Percentiles rank a stretch among this genome's conserved stretches.
Conservation (phyloP, 441 rosid species). For the Corymbia calophylla region DNA sequence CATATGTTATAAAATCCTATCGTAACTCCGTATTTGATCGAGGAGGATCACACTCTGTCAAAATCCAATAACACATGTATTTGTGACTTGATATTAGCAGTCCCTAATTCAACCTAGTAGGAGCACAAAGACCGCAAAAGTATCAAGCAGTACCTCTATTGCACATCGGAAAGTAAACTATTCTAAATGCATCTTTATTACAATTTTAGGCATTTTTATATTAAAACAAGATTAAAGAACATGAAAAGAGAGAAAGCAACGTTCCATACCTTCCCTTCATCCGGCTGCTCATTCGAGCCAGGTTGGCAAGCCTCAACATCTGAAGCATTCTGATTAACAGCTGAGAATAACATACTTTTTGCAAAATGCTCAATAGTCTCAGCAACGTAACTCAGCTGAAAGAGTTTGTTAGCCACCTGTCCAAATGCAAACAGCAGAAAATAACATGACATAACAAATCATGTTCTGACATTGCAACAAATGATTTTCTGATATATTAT, state of each 20-base stretch:
- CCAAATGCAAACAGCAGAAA: conserved; percentile 16
- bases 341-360: conserved; percentile 65
- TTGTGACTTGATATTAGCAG: not conserved
- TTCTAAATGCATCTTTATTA: not conserved
- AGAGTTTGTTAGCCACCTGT: conserved; percentile 98
- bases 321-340: conserved; percentile 51
- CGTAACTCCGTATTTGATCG: not conserved
- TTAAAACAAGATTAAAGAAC: not conserved
- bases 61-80: not conserved
- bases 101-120: not conserved
- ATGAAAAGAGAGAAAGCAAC: not conserved
- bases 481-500: not conserved
- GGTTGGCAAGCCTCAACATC: conserved; percentile 33
- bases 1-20: not conserved
- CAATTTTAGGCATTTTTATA: not conserved
- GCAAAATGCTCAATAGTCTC: conserved; percentile 90
- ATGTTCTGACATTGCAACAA: not conserved
- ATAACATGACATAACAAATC: not conserved
- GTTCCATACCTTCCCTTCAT: conserved; percentile 54
- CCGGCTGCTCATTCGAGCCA: conserved; percentile 36
- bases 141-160: not conserved
- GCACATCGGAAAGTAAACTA: not conserved
- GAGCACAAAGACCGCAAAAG: not conserved
- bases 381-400: conserved; percentile 68
- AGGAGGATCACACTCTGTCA: not conserved